These are phyloP conservation scores for Trypanosoma rangeli DNA, from an alignment of 208 protist species.

Conservation along the genomic window DNA sequence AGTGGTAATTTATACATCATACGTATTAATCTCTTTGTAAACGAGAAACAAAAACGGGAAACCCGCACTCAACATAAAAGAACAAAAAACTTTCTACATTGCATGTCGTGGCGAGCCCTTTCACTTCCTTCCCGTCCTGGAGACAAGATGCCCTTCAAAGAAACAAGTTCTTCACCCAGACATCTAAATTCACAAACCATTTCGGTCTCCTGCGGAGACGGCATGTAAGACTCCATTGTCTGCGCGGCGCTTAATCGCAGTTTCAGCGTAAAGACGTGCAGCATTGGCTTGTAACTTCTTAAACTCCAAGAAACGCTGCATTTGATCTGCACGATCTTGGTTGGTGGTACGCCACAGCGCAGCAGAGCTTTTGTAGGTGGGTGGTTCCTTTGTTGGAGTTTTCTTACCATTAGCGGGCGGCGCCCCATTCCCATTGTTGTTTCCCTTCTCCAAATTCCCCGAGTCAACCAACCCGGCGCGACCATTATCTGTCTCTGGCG, in stretches of 20 bases:
- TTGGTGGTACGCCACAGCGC: constrained; percentile 86
- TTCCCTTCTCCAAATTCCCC: background rate
- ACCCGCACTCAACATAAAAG: too few species aligned
- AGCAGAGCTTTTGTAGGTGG: constrained; percentile 42
- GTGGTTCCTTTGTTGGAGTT: background rate
- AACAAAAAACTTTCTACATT: background rate
- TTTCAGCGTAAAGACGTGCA: constrained; percentile 63
- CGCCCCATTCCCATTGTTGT: background rate
- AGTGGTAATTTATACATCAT: background rate
- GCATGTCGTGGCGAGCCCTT: too few species aligned
- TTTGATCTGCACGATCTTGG: constrained; percentile 64
- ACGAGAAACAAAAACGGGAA: too few species aligned
- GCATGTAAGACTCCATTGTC: background rate
- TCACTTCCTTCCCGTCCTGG: background rate
- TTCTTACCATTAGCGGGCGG: background rate
- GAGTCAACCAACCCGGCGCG: constrained; percentile 18
- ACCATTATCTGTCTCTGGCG: constrained; percentile 22
- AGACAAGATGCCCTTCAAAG: background rate
- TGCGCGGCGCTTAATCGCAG: constrained; percentile 17
- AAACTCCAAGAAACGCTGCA: constrained; percentile 75
- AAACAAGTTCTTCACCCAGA: background rate
- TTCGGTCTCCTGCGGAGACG: background rate
- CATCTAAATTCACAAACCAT: background rate
- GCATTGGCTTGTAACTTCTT: constrained; percentile 58
- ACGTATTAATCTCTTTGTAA: background rate